A percentile compares a stretch with the other conserved stretches of the same genome.
These are phyloP conservation scores for Candida maris DNA, from an alignment of 805 yeast species.

Conservation along the genomic window DNA sequence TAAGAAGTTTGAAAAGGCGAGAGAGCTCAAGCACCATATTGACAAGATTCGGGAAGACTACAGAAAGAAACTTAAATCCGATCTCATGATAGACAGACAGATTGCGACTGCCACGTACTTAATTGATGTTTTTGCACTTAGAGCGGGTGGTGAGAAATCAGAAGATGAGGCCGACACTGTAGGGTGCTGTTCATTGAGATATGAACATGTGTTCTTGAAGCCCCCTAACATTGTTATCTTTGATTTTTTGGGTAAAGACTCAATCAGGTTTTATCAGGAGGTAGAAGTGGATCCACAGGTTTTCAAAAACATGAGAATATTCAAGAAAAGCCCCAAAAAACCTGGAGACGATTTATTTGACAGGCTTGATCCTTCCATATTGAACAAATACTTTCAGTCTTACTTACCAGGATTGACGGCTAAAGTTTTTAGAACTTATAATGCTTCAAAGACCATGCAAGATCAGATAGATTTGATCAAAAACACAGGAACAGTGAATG, in stretches of 20 bases:
- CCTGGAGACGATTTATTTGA: slow-evolving; percentile 94
- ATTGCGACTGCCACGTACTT: slow-evolving; percentile 91
- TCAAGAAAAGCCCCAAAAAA: slow-evolving; percentile 83
- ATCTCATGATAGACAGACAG: slow-evolving; percentile 81
- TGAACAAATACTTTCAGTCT: slow-evolving; percentile 82
- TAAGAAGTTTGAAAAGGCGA: slow-evolving; percentile 90
- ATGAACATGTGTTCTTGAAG: slow-evolving; percentile 78
- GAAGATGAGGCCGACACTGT: slow-evolving; percentile 98
- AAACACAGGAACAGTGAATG: slow-evolving; percentile 84
- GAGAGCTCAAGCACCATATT: slow-evolving; percentile 73
- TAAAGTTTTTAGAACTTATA: slow-evolving; percentile 94
- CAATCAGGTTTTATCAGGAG: slow-evolving; percentile 86
- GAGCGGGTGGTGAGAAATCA: slow-evolving; percentile 98
- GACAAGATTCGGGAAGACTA: slow-evolving; percentile 75
- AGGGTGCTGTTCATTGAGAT: slow-evolving; percentile 93
- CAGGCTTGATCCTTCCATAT: slow-evolving; percentile 74
- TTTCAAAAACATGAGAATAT: slow-evolving; percentile 80
- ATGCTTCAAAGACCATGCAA: slow-evolving; percentile 96
- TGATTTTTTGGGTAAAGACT: slow-evolving; percentile 94
- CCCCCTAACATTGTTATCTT: slow-evolving; percentile 85
- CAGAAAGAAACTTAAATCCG: slow-evolving; percentile 61
- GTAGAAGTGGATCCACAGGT: slow-evolving; percentile 91
- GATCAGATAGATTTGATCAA: slow-evolving; percentile 82
- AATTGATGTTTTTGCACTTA: slow-evolving; percentile 86
- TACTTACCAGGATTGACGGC: slow-evolving; percentile 95